A percentile compares a stretch with the other conserved stretches of the same genome.
These are phyloP conservation scores for Vicia sativa DNA, from an alignment of 306 rosid species.

Conservation along the genomic window DNA sequence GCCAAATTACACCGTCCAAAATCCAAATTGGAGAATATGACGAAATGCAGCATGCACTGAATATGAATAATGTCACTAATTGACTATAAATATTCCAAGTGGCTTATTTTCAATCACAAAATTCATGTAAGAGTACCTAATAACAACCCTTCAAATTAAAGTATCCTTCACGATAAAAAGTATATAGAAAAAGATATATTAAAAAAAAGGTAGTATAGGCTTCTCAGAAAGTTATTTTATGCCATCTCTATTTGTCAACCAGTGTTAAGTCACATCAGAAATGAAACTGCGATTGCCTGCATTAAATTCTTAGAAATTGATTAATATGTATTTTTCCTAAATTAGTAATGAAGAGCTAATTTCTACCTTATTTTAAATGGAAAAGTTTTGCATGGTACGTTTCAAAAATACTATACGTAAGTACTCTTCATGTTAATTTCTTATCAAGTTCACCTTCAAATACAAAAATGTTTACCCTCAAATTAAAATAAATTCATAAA, in stretches of 20 bases:
- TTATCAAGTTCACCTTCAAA: too few species aligned
- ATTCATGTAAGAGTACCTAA: slow-evolving; percentile 37
- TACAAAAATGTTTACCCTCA: too few species aligned
- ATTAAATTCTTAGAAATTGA: slow-evolving; percentile 4
- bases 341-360: background rate
- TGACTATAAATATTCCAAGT: slow-evolving; percentile 34
- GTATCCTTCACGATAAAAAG: slow-evolving; percentile 27
- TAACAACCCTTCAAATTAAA: slow-evolving; percentile 29
- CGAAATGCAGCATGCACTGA: slow-evolving; percentile 31
- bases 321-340: background rate
- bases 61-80: slow-evolving; percentile 38
- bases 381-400: background rate
- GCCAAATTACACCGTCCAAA: slow-evolving; percentile 32
- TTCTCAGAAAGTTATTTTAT: slow-evolving; percentile 31
- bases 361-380: background rate
- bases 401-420: too few species aligned
- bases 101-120: slow-evolving; percentile 34
- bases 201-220: slow-evolving; percentile 15
- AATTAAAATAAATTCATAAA: too few species aligned
- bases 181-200: background rate
- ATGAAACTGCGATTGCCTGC: background rate
- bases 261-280: slow-evolving; percentile 24
- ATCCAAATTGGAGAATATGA: slow-evolving; percentile 23
- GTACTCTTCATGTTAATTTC: too few species aligned
- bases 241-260: slow-evolving; percentile 27